Percentiles rank a stretch among this genome's conserved stretches.
Conservation (phyloP, 164 flowering plant genomes). For the Chimonanthus salicifolius region DNA sequence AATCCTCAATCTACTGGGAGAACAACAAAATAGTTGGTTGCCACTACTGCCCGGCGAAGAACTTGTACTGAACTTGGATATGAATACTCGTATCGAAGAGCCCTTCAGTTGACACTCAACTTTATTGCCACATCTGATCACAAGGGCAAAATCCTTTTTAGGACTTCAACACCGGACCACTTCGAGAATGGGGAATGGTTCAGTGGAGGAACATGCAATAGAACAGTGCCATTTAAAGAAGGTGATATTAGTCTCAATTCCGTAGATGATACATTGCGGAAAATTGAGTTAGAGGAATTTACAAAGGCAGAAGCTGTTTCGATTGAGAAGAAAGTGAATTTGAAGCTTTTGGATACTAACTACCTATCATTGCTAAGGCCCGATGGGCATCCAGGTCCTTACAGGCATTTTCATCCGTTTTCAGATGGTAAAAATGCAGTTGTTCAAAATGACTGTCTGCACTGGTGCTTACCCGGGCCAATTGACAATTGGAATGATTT, state of each 20-base stretch:
- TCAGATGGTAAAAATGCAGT: constrained; percentile 39
- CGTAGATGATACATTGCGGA: constrained; percentile 32
- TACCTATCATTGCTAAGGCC: constrained; percentile 58
- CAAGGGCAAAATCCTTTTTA: constrained; percentile 39
- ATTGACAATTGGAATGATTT: constrained; percentile 83
- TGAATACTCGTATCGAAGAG: constrained; percentile 50
- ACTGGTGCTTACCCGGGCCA: constrained; percentile 96
- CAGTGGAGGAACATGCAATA: constrained; percentile 62
- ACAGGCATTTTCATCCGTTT: constrained; percentile 58
- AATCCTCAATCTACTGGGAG: constrained; percentile 68
- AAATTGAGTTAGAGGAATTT: constrained; percentile 58
- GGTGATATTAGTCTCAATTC: constrained; percentile 51
- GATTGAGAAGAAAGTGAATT: constrained; percentile 30
- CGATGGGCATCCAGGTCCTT: constrained; percentile 94
- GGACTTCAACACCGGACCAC: constrained; percentile 81
- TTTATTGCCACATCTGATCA: constrained; percentile 43
- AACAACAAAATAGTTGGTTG: constrained; percentile 55
- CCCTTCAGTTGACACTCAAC: constrained; percentile 33
- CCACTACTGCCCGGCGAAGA: constrained; percentile 56
- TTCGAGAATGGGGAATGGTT: constrained; percentile 87
- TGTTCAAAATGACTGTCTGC: constrained; percentile 70
- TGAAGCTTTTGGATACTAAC: constrained; percentile 58
- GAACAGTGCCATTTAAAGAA: constrained; percentile 51
- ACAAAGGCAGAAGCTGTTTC: constrained; percentile 28
- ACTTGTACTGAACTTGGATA: constrained; percentile 63